These are phyloP conservation scores for Omphalea diandra DNA, from an alignment of 441 rosid species.

Conservation along the genomic window DNA sequence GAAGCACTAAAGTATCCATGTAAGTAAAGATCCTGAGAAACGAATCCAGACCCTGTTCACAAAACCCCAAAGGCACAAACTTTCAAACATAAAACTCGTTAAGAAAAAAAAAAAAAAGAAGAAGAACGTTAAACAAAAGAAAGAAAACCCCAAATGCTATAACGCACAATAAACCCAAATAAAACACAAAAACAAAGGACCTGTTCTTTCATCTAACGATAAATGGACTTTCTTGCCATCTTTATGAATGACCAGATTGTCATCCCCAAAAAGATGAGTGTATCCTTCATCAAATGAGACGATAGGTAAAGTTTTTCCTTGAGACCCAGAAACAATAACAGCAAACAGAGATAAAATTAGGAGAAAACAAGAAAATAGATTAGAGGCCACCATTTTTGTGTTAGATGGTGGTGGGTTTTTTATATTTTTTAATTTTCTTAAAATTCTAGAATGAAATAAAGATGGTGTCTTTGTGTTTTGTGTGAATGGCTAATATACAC, in stretches of 20 bases:
- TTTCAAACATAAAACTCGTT: not conserved
- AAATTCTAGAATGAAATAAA: not conserved
- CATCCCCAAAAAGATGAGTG: constrained; percentile 83
- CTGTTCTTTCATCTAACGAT: constrained; percentile 86
- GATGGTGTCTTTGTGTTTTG: not conserved
- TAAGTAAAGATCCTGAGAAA: constrained; percentile 88
- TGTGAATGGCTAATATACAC: not conserved
- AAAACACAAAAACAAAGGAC: constrained; percentile 26
- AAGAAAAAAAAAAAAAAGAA: not conserved
- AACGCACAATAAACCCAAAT: not conserved
- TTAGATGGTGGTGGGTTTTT: constrained; percentile 5
- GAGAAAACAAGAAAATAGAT: constrained; percentile 21
- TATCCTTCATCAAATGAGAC: constrained; percentile 88
- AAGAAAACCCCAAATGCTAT: not conserved
- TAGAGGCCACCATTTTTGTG: constrained; percentile 22
- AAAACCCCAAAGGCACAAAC: constrained; percentile 9
- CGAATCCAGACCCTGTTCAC: constrained; percentile 93
- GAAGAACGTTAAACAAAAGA: too few relatives aligned
- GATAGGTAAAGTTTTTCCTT: constrained; percentile 44
- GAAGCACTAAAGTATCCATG: constrained; percentile 96
- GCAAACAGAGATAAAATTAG: constrained; percentile 31
- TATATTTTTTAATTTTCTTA: not conserved
- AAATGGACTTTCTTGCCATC: constrained; percentile 91
- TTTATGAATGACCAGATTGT: constrained; percentile 62
- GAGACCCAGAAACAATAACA: constrained; percentile 54